A percentile compares a stretch with the other conserved stretches of the same genome.
Conservation (phyloP, 176 grass and related monocot genomes). For the Oryza australiensis region DNA sequence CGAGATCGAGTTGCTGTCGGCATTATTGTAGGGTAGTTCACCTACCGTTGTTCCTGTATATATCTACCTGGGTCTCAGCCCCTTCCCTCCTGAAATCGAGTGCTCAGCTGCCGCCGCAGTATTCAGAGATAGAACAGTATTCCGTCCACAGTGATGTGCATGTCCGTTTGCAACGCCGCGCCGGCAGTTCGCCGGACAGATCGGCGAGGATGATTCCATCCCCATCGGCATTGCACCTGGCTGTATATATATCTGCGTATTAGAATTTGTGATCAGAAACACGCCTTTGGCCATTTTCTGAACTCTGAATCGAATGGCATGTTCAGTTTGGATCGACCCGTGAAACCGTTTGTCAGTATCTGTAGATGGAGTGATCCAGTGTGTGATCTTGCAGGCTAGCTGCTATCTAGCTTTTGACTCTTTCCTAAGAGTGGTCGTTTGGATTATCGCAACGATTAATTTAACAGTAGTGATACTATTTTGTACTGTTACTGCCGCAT, state of each 20-base stretch:
- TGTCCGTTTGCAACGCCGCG: background rate
- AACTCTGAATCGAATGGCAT: background rate
- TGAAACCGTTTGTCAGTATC: conserved; percentile 10
- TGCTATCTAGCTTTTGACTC: background rate
- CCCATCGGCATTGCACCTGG: background rate
- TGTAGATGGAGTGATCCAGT: background rate
- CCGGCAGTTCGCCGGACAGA: background rate
- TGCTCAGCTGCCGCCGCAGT: background rate
- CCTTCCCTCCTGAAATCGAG: background rate
- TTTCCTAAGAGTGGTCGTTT: background rate
- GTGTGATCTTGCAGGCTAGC: conserved; percentile 25
- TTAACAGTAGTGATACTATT: too few relatives aligned
- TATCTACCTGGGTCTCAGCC: background rate
- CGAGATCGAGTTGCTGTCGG: conserved; percentile 28
- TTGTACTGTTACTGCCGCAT: background rate
- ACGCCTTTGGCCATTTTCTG: conserved; percentile 13
- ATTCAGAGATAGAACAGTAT: background rate
- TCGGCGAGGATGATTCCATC: background rate
- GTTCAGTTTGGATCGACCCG: conserved; percentile 1
- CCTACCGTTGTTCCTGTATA: conserved; percentile 20
- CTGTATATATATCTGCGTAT: background rate
- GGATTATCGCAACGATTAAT: background rate
- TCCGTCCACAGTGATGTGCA: background rate
- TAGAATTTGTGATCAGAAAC: background rate
- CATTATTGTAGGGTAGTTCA: conserved; percentile 36